Percentiles rank a stretch among this genome's conserved stretches.
These are phyloP conservation scores for Calonectria henricotiae DNA, from an alignment of 2,329 filamentous ascomycete species.

Conservation along the genomic window DNA sequence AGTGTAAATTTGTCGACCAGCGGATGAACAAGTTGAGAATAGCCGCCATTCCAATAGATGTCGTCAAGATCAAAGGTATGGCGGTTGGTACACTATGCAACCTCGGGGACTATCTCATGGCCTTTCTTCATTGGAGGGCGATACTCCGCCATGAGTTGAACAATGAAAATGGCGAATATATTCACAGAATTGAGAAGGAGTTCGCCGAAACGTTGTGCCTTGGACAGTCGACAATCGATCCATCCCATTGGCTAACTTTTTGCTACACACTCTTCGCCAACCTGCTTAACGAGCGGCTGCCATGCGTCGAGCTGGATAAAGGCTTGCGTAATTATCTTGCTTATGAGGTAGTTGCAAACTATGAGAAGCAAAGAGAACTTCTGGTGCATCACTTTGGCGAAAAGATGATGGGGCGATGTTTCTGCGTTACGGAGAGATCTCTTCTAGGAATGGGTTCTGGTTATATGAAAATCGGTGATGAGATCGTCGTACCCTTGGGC, in stretches of 20 bases:
- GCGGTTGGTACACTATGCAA: background rate
- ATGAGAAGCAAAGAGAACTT: background rate
- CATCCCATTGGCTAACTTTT: background rate
- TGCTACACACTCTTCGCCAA: background rate
- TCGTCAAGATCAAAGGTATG: background rate
- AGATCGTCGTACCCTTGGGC: background rate
- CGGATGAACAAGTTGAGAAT: slow-evolving; percentile 1
- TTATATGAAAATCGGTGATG: background rate
- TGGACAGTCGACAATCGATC: background rate
- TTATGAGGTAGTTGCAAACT: background rate
- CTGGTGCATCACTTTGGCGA: slow-evolving; percentile 1
- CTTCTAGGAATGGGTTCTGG: background rate
- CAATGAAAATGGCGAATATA: background rate
- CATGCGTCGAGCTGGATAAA: background rate
- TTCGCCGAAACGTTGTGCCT: background rate
- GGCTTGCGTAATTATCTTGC: background rate
- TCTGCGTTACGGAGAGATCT: background rate
- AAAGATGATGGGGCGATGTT: background rate
- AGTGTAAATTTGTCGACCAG: background rate
- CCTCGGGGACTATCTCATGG: slow-evolving; percentile 1
- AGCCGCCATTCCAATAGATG: background rate
- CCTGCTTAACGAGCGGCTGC: background rate
- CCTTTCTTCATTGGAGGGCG: background rate
- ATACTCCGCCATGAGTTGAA: background rate
- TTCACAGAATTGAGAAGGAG: background rate